phyloP scores from a whole-genome alignment of 495 filamentous ascomycete genomes.

The Aspergillus bridgeri region DNA sequence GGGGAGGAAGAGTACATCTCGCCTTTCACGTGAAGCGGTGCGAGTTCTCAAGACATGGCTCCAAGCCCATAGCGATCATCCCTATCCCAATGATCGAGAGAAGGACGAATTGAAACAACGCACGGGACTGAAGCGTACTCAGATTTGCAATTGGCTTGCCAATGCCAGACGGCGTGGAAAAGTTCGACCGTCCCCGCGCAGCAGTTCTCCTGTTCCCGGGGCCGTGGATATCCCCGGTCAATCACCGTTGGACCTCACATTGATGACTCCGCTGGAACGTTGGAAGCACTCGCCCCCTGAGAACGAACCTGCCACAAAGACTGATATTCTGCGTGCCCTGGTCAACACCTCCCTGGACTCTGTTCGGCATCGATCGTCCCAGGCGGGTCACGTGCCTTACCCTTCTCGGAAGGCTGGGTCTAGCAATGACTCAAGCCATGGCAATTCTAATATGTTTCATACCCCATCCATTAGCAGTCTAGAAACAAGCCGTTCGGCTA shows the following conservation, averaged over 20 bases:
- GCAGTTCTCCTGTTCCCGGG: slow-evolving; percentile 55
- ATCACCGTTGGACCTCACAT: slow-evolving; percentile 45
- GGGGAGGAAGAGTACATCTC: slow-evolving; percentile 55
- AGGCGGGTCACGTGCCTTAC: slow-evolving; percentile 40
- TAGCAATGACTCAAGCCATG: slow-evolving; percentile 62
- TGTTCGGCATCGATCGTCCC: slow-evolving; percentile 43
- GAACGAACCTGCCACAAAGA: slow-evolving; percentile 77
- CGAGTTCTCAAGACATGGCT: slow-evolving; percentile 78
- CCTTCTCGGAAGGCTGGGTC: slow-evolving; percentile 53
- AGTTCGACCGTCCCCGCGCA: slow-evolving; percentile 55
- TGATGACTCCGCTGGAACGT: slow-evolving; percentile 79
- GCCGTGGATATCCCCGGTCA: slow-evolving; percentile 64
- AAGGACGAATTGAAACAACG: slow-evolving; percentile 67
- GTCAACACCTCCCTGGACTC: slow-evolving; percentile 55
- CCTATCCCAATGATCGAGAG: slow-evolving; percentile 78
- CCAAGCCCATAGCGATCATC: slow-evolving; percentile 66
- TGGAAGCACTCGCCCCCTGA: slow-evolving; percentile 86
- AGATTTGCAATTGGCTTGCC: slow-evolving; percentile 84
- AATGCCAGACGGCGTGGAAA: slow-evolving; percentile 79
- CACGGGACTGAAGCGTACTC: slow-evolving; percentile 70
- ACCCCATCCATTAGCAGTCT: slow-evolving; percentile 69
- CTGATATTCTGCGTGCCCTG: slow-evolving; percentile 74
- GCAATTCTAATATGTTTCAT: slow-evolving; percentile 59
- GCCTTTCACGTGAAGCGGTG: slow-evolving; percentile 70
- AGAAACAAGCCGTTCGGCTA: slow-evolving; percentile 69